Base-by-base conservation (phyloP, 768 basidiomycete genomes). In the Mrakia gelida region DNA sequence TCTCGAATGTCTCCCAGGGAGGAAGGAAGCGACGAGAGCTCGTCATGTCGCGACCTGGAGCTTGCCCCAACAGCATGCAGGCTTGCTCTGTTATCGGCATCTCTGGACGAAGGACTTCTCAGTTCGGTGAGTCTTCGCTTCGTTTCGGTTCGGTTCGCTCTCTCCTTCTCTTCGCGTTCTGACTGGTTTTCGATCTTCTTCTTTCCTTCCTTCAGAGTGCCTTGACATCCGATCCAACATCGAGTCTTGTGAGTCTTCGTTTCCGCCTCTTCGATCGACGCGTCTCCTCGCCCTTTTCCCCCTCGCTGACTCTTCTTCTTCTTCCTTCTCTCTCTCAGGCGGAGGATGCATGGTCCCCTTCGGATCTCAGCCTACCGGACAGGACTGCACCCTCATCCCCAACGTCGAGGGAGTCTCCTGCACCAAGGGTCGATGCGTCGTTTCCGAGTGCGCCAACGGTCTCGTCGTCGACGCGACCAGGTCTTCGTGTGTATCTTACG, bases 401-500 rank as follows among this genome's bases (percentile, higher is more conserved):
- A 88, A 89, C 68, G 89, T 88, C 28, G 88, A 89, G 88, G 89
- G 89, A 82, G 91, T 92, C 81, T 88, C 88, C n/a, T 94, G 92
- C 83, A 87, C 89, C 28, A 65, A 54, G 2, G 84, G 84, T 18
- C 65, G 79, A 71, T 86, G 85, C 75, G 80, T 83, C 77, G 83
- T 86, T 72, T 82, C 83, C 78, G 81, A 81, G 18, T 84, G 84
- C 79, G 74, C 75, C 45, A 71, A 62, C 11, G 83, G 83, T 3
- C 82, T 71, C 70, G 67, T 38, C 18, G 67, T 70, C 38, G 59
- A 59, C 59, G 26, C 59, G 5, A 59, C 26, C 23, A 26, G n/a
- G 59, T 59, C 59, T n/a, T 26, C 9, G 59, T 59, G 59, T 28
- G 59, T 59, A 11, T 59, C 59, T 9, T 59, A 59, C n/a, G 59